Evolutionary conservation across 2,329 filamentous ascomycete genomes (phyloP).

Genomic region (Orbilia javanica): DNA sequence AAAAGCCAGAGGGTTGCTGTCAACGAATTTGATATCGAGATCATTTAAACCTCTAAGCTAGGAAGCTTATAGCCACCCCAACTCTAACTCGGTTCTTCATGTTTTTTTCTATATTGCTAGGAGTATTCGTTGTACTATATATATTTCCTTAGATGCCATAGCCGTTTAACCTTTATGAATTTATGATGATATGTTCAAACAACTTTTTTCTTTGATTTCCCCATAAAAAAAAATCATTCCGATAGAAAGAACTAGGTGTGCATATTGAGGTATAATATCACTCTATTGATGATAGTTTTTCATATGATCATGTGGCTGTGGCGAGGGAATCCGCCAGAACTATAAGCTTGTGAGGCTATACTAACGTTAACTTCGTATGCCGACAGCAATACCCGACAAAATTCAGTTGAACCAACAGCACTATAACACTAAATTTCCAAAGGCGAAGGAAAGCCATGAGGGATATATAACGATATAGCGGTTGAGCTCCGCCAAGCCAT

Average conservation of each 20-base stretch:
- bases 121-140: background rate
- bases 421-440: no score
- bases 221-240: no score
- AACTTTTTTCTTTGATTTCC: background rate
- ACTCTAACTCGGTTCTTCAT: background rate
- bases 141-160: background rate
- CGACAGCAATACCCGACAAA: no score
- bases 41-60: background rate
- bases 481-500: background rate
- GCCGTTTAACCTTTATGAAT: background rate
- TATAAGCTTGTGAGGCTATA: no score
- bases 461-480: background rate
- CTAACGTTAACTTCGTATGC: no score
- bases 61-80: no score
- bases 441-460: background rate
- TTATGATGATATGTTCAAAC: background rate
- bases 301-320: background rate
- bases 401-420: no score
- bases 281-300: background rate
- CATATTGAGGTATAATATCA: no score
- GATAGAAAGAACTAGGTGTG: no score
- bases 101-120: background rate
- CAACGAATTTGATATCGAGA: conserved; percentile 37
- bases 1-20: conserved; percentile 21
- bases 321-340: background rate